Base-by-base conservation (phyloP, 768 basidiomycete genomes). In the Macrolepiota dolichaula region DNA sequence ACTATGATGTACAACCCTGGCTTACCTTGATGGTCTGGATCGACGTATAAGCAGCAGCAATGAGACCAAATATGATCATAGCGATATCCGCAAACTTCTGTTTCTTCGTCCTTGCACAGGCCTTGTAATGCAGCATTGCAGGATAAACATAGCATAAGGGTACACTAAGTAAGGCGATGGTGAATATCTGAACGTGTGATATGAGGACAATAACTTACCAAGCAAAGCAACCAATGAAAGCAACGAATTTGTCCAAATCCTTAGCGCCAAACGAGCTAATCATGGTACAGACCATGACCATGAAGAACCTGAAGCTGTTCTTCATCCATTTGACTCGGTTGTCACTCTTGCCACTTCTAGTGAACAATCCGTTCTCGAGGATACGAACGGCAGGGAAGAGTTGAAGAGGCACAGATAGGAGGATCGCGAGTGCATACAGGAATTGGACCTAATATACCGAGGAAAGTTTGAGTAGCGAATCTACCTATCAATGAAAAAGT, bases 381-480 rank as follows among this genome's bases (percentile, higher is more conserved):
- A 99, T 98, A 56, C 97, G 87, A 51, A 96, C 88, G 2, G 96
- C 97, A 0, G 97, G 97, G 92, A 98, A 98, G 59, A 98, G 87
- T 73, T 98, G 96, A 0, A 98, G 84, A 0, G 96, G 95, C 7
- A 91, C 89, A 13, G 95, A 97, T 46, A 94, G 83, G 64, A 93
- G 76, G 74, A 98, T 98, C 12, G 96, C 97, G 37, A 94, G 74
- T n/a, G 93, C 89, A 75, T 97, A 94, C 32, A 94, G 71, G 72
- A 93, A 87, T 77, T 93, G 92, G 10, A 91, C 86, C 87, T 89
- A 55, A 4, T 44, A 4, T 44, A 24, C 19, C 47, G 3, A 6
- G 47, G 22, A 17, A 7, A 2, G 0, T n/a, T 9, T 22, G 12
- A 49, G 47, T 13, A 15, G 10, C 13, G n/a, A 27, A 22, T 49